Conservation (phyloP, 2,329 filamentous ascomycete species). For the Colletotrichum sp. region DNA sequence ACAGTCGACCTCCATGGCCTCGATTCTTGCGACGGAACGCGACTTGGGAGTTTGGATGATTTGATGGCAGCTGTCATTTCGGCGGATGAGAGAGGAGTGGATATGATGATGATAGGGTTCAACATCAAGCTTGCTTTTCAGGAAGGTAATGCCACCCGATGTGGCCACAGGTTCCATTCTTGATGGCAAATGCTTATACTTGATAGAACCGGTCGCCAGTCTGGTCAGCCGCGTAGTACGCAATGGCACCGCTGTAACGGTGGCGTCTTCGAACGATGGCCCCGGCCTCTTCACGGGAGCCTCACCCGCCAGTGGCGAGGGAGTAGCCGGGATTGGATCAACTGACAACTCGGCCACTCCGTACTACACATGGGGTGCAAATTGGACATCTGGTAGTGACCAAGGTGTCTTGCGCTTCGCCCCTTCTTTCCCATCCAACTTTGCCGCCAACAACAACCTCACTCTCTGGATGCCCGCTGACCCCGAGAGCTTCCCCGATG, state of each 20-base stretch:
- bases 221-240: neutral
- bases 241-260: neutral
- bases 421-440: neutral
- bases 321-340: neutral
- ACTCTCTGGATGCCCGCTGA: neutral
- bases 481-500: neutral
- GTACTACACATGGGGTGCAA: neutral
- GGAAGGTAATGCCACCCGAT: neutral
- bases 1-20: neutral
- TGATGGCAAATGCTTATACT: accelerated
- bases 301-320: neutral
- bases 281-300: neutral
- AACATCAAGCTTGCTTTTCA: neutral
- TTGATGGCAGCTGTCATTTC: neutral
- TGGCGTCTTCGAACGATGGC: neutral
- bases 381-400: neutral
- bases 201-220: neutral
- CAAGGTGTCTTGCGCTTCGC: neutral
- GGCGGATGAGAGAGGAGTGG: neutral
- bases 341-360: neutral
- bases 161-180: neutral
- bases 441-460: neutral
- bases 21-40: neutral
- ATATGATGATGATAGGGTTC: neutral
- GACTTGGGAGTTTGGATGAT: neutral